Base-by-base conservation (phyloP, 2,329 filamentous ascomycete genomes). In the Colletotrichum eleusines region DNA sequence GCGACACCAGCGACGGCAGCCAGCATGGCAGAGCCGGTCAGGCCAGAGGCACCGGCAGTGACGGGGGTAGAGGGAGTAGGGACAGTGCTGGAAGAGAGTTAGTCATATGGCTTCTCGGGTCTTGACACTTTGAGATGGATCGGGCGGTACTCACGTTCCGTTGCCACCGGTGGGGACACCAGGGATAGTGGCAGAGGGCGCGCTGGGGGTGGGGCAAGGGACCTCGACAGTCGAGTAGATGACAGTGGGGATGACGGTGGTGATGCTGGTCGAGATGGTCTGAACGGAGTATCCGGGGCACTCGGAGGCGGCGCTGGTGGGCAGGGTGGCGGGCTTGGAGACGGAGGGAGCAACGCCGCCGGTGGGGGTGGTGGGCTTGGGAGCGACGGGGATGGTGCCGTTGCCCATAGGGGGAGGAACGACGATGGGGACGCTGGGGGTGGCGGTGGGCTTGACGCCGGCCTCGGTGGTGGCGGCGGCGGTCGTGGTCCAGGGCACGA, bases 241-340 rank as follows among this genome's bases (percentile, higher is more conserved):
- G 75, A 87, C 84, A 54, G 83, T 84, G 76, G 85, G 86, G 78
- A 87, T 78, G 76, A 87, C 85, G 72, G 86, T 88, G 80, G 86
- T 87, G 82, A 86, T 82, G 74, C 80, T 84, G 82, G 86, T 88
- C 78, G 85, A 86, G 81, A 87, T 84, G 77, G 85, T 84, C 77
- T 82, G 81, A 78, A 87, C 83, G 58, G 83, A 83, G 79, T 75
- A 75, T 77, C 77, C 78, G 58, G 81, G 78, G 76, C 72, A 62
- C 57, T 66, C 68, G 55, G 76, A 65, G 62, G 64, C 63, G 62
- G 69, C 69, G 61, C 44, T 64, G 53, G 64, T 69, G 33, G 51
- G 68, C 66, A 71, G 53, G 66, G 73, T 68, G 57, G 75, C 66
- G 68, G 74, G 72, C 63, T 63, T 51, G 40, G 58, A 50, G 72